Evolutionary conservation across 2,329 filamentous ascomycete species (phyloP), one percentile per base, ranked within the genome.

Genomic region (Blastomyces parvus): DNA sequence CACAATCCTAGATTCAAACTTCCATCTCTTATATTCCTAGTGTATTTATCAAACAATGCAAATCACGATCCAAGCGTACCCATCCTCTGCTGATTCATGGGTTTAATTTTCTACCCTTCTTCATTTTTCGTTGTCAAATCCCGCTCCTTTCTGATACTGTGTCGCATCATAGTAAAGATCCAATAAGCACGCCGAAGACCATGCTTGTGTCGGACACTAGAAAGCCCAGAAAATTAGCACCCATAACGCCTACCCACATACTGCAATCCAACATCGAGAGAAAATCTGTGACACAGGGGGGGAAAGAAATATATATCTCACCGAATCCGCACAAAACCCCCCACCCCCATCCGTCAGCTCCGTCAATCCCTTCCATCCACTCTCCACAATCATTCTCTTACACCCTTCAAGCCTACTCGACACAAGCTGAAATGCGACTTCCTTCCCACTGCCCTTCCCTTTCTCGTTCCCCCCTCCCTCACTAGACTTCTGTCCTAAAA

Each of bases 81-180:
- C 14, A 14, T 40, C n/a, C 25, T 40, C 19, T 11, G 9, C 22
- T 5, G n/a, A 61, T 59, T 42, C 22, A 5, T 4, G 22, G 14
- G 40, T 3, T 22, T 19, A 22, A 17, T 36, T 55, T 36, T 7
- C 52, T 19, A 42, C 6, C 52, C 36, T 55, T 30, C 5, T 13
- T 55, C 52, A 19, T 55, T 6, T 14, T 36, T n/a, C 30, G 19
- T n/a, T 30, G 19, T 36, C 52, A 52, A 27, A 25, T 19, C 56
- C 36, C 36, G 3, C 19, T 8, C 48, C 57, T 36, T 22, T 38
- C 60, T 64, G 62, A 60, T 75, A 71, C 63, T 75, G 83, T 33
- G 83, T 82, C 22, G 91, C 93, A 74, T 99, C 94, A 81, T 96
- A 92, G 79, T 96, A 99, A 67, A 99, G 77, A 78, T 99, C 94